Conservation (phyloP, 208 protist genomes). For the Acanthamoeba triangularis region DNA sequence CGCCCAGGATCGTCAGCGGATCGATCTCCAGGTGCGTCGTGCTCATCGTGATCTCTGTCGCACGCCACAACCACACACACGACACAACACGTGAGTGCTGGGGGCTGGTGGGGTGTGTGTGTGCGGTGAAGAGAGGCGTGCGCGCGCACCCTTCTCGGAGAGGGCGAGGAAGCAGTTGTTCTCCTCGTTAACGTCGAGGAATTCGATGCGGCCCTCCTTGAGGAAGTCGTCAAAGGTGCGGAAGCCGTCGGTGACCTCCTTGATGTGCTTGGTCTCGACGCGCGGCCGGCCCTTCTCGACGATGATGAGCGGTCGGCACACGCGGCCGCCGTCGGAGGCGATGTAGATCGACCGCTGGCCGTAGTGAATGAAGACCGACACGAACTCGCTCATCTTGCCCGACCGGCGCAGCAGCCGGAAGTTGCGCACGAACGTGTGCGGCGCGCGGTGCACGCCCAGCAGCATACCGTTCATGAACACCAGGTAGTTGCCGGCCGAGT, state of each 20-base stretch:
- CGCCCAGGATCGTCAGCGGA: slow-evolving; percentile 94
- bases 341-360: slow-evolving; percentile 93
- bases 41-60: neutral
- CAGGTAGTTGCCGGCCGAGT: slow-evolving; percentile 81
- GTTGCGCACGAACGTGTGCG: slow-evolving; percentile 87
- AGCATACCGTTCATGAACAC: slow-evolving; percentile 94
- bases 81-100: slow-evolving; percentile 79
- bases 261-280: slow-evolving; percentile 87
- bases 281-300: slow-evolving; percentile 91
- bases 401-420: slow-evolving; percentile 91
- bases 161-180: slow-evolving; percentile 98
- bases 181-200: slow-evolving; percentile 99
- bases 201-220: slow-evolving; percentile 97
- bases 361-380: slow-evolving; percentile 92
- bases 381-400: slow-evolving; percentile 89
- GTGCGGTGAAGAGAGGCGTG: slow-evolving; percentile 63
- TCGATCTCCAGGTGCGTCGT: slow-evolving; percentile 96
- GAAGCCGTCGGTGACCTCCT: slow-evolving; percentile 82
- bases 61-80: neutral
- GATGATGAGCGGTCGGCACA: slow-evolving; percentile 97
- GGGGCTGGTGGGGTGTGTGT: slow-evolving; percentile 93
- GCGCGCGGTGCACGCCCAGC: slow-evolving; percentile 93
- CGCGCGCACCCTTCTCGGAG: slow-evolving; percentile 93
- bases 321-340: slow-evolving; percentile 94
- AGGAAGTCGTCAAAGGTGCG: slow-evolving; percentile 95